Base-by-base conservation (phyloP, 2,329 filamentous ascomycete species). In the Xylariomycetidae sp. region DNA sequence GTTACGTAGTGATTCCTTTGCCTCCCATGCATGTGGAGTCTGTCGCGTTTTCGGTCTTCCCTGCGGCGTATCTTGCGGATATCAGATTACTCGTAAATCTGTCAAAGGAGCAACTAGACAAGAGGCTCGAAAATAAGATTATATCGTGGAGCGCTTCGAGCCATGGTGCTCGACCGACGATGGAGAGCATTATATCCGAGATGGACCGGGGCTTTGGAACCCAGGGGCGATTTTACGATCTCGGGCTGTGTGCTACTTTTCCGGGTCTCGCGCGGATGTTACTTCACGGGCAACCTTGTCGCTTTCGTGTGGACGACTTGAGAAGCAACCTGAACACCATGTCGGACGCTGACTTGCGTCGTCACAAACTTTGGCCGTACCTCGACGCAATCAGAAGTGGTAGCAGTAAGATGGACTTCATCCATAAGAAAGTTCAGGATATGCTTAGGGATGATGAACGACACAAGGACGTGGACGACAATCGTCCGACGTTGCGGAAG, bases 241-340 rank as follows among this genome's bases (percentile, higher is more conserved):
- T 37, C 7, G 27, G 27, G 20, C 30, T 37, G 16, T 30, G 27
- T 25, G 31, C 30, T 14, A 37, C 35, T 23, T 37, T 37, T 29
- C 27, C 27, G 30, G 30, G 18, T 25, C 17, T 33, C 17, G 30
- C 30, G n/a, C 16, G 7, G 7, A 30, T 37, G 26, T 25, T 37
- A 17, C 35, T 37, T 25, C 5, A 13, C 7, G 30, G 19, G 12
- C 4, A 32, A 15, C 30, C 20, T 5, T 13, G 4, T 25, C 18
- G 20, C 30, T 32, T 32, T 15, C 30, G 30, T 32, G 13, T 25
- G 4, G 30, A 13, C 14, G 30, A 32, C 13, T 10, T 32, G 4
- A 25, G 17, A 25, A 16, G 30, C 30, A 32, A 32, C 30, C 13
- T 32, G 18, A 32, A 32, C 14, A 16, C 30, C 15, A 32, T 32